phyloP scores from a whole-genome alignment of 2,329 filamentous ascomycete species.

The Talaromyces amestolkiae region DNA sequence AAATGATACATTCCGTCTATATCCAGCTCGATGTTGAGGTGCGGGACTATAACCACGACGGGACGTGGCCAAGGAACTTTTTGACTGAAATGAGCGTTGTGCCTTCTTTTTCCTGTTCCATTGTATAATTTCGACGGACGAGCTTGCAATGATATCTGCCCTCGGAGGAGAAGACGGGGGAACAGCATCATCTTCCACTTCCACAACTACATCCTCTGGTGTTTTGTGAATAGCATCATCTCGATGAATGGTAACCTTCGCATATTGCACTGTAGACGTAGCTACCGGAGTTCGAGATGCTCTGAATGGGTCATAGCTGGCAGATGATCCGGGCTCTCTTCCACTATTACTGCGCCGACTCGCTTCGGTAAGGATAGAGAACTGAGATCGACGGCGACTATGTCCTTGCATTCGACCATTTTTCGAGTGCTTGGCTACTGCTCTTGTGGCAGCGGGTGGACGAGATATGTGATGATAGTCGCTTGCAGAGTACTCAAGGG shows the following conservation, averaged over 20 bases:
- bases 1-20: conserved; percentile 65
- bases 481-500: conserved; percentile 79
- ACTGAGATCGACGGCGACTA: conserved; percentile 52
- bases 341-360: conserved; percentile 50
- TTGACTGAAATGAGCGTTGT: conserved; percentile 43
- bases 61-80: conserved; percentile 50
- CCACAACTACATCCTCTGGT: conserved; percentile 13
- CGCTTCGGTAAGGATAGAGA: conserved; percentile 57
- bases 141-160: conserved; percentile 22
- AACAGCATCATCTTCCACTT: conserved; percentile 13
- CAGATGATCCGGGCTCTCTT: conserved; percentile 45
- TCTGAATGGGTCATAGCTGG: conserved; percentile 81
- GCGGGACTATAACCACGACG: conserved; percentile 38
- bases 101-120: conserved; percentile 35
- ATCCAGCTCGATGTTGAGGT: conserved; percentile 46
- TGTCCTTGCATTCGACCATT: conserved; percentile 28
- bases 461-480: conserved; percentile 79
- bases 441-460: conserved; percentile 29
- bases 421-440: conserved; percentile 30
- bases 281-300: conserved; percentile 59
- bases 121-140: conserved; percentile 33
- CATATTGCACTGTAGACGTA: conserved; percentile 56
- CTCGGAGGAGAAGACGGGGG: conserved; percentile 16
- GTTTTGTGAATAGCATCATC: conserved; percentile 25
- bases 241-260: conserved; percentile 68